Evolutionary conservation across 2,329 filamentous ascomycete genomes (phyloP).

Genomic region (Aspergillus novoparasiticus): DNA sequence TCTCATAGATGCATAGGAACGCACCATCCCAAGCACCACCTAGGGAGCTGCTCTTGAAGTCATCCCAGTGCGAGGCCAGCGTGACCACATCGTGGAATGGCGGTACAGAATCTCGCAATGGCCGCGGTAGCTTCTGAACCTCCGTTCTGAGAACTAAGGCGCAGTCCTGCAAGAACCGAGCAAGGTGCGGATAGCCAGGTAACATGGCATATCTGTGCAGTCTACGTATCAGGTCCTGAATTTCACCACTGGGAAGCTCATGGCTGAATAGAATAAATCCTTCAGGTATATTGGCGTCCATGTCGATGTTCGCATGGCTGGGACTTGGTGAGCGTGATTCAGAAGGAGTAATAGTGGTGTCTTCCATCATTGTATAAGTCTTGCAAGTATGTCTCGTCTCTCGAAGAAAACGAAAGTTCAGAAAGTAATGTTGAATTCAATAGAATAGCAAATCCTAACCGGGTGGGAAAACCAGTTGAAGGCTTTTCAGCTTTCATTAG

Average conservation of each 20-base stretch:
- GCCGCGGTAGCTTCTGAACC: conserved; percentile 26
- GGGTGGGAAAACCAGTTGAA: no score
- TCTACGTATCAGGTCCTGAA: conserved; percentile 43
- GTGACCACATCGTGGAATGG: conserved; percentile 21
- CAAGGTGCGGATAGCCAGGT: conserved; percentile 37
- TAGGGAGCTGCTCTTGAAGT: conserved; percentile 45
- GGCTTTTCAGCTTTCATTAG: no score
- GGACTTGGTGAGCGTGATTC: no score
- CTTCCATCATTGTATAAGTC: no score
- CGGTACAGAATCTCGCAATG: conserved; percentile 20
- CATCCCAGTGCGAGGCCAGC: conserved; percentile 11
- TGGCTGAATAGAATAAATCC: conserved; percentile 41
- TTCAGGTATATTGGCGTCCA: no score
- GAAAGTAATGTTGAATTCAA: no score
- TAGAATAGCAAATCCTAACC: no score
- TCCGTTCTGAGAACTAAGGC: conserved; percentile 47
- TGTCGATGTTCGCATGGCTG: no score
- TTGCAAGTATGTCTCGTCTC: no score
- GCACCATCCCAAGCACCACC: conserved; percentile 50
- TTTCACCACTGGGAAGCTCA: conserved; percentile 52
- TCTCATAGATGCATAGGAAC: conserved; percentile 44
- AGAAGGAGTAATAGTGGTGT: no score
- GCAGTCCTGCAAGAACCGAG: conserved; percentile 45
- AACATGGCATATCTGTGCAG: conserved; percentile 47
- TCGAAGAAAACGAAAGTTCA: no score